A percentile compares a stretch with the other conserved stretches of the same genome.
Evolutionary conservation across 108 stramenopile genomes (phyloP).

Genomic region (Chaetoceros tenuissimus): DNA sequence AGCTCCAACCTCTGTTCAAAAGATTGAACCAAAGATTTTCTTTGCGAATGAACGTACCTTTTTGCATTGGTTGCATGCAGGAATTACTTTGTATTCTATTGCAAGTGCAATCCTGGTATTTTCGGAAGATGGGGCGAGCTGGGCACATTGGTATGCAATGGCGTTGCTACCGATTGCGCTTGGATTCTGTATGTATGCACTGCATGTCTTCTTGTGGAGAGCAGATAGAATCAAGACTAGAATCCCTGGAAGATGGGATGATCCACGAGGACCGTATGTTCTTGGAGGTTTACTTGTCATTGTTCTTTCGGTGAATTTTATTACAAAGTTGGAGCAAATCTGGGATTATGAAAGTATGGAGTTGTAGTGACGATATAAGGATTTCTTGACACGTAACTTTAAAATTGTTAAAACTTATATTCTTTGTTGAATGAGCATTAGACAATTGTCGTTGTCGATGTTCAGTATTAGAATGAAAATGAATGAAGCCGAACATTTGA

Average conservation of each 20-base stretch:
- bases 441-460: too few species aligned
- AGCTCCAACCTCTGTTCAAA: constrained; percentile 86
- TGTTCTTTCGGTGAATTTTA: constrained; percentile 64
- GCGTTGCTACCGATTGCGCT: constrained; percentile 66
- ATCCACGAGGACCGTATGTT: constrained; percentile 76
- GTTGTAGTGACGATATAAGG: background rate
- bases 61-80: constrained; percentile 89
- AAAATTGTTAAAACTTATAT: too few species aligned
- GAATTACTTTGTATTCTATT: constrained; percentile 73
- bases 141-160: constrained; percentile 78
- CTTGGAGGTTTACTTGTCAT: constrained; percentile 55
- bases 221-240: constrained; percentile 75
- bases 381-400: too few species aligned
- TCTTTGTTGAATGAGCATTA: too few species aligned
- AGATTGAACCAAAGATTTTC: constrained; percentile 96
- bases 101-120: constrained; percentile 79
- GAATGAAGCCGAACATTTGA: too few species aligned
- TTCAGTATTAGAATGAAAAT: too few species aligned
- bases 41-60: constrained; percentile 98
- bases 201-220: constrained; percentile 77
- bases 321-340: constrained; percentile 43
- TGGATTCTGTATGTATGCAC: constrained; percentile 75
- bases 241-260: constrained; percentile 86
- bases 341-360: constrained; percentile 9
- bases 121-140: constrained; percentile 42